Conservation (phyloP, 1,284 basidiomycete species). For the Ganoderma lucidum region DNA sequence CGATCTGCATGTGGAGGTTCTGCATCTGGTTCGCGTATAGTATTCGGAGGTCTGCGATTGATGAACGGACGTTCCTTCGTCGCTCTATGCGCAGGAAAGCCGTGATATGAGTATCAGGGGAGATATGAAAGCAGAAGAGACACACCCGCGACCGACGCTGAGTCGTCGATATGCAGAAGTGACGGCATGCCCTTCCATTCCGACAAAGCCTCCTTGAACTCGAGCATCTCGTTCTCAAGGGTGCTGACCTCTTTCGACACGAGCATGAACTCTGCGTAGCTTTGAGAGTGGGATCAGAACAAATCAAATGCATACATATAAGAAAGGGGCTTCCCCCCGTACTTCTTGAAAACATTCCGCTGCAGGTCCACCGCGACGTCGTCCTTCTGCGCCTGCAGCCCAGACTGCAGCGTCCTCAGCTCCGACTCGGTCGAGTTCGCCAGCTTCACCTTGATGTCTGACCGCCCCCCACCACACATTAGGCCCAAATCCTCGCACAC, state of each 20-base stretch:
- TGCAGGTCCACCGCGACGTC: slow-evolving; percentile 79
- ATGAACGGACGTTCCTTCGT: slow-evolving; percentile 82
- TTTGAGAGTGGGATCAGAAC: slow-evolving; percentile 41
- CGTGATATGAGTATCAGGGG: too few relatives aligned
- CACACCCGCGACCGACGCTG: slow-evolving; percentile 59
- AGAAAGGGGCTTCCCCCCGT: slow-evolving; percentile 33
- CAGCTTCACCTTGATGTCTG: slow-evolving; percentile 78
- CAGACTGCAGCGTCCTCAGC: slow-evolving; percentile 76
- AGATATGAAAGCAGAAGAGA: too few relatives aligned
- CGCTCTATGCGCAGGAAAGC: slow-evolving; percentile 49
- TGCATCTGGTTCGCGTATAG: slow-evolving; percentile 96
- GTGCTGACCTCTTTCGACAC: slow-evolving; percentile 98
- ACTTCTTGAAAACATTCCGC: slow-evolving; percentile 92
- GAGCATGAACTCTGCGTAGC: slow-evolving; percentile 95
- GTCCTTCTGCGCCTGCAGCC: slow-evolving; percentile 66
- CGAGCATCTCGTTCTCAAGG: slow-evolving; percentile 97
- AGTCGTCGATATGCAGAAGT: slow-evolving; percentile 89
- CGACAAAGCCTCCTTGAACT: slow-evolving; percentile 91
- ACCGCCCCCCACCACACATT: background rate
- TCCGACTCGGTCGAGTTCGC: slow-evolving; percentile 85
- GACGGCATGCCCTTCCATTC: slow-evolving; percentile 97
- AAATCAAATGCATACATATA: slow-evolving; percentile 6
- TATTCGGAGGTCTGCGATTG: slow-evolving; percentile 91
- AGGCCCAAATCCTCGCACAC: background rate
- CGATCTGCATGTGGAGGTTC: slow-evolving; percentile 88